Evolutionary conservation across 192 early-diverging fungal species (phyloP).

Genomic region (Backusella circina): DNA sequence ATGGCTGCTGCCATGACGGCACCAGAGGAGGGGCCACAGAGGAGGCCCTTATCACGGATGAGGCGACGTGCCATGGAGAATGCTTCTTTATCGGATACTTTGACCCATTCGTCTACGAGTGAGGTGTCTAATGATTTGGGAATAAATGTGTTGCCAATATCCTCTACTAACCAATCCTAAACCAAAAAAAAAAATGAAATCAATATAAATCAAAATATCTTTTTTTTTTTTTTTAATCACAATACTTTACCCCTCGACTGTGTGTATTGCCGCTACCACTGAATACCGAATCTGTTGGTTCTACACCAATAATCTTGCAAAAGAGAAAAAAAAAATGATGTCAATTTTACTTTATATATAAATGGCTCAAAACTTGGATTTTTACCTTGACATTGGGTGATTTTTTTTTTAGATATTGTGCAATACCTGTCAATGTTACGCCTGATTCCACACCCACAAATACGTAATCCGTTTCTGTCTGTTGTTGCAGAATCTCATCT

Average conservation of each 20-base stretch:
- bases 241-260: not conserved
- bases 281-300: slow-evolving; percentile 62
- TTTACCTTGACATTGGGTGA: slow-evolving; percentile 48
- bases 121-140: slow-evolving; percentile 48
- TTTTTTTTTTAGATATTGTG: slow-evolving; percentile 47
- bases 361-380: not conserved
- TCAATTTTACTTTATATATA: not conserved
- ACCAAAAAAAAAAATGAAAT: slow-evolving; percentile 6
- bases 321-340: not conserved
- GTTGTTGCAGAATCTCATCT: slow-evolving; percentile 60
- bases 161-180: slow-evolving; percentile 66
- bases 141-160: slow-evolving; percentile 64
- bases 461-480: slow-evolving; percentile 48
- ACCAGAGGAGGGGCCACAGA: slow-evolving; percentile 63
- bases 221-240: no score
- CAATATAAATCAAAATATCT: no score
- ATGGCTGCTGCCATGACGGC: slow-evolving; percentile 62
- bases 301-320: slow-evolving; percentile 59
- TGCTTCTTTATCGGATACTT: slow-evolving; percentile 65
- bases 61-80: slow-evolving; percentile 67
- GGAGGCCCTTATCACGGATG: slow-evolving; percentile 56
- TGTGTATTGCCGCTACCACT: slow-evolving; percentile 27
- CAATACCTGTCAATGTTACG: slow-evolving; percentile 57
- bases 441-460: slow-evolving; percentile 72
- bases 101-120: slow-evolving; percentile 61